Base-by-base conservation (phyloP, 352 stramenopile species). In the Globisporangium orthogonon region DNA sequence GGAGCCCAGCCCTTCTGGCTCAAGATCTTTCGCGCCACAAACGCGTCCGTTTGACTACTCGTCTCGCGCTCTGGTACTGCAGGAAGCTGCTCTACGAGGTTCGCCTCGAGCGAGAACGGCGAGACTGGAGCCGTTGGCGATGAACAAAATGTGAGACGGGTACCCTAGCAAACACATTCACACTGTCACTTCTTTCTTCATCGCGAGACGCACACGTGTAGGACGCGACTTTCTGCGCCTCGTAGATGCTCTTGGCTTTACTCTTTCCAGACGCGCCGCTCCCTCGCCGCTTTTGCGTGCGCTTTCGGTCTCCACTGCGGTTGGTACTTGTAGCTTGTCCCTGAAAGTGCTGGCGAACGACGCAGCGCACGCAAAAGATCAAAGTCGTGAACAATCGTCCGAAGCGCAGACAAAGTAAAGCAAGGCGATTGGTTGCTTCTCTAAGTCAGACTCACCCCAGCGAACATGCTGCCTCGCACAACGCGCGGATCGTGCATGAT, bases 401-500 rank as follows among this genome's bases (percentile, higher is more conserved):
- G 23, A 23, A 23, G 23, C 23, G 23, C 23, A 37, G 33, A 37
- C 33, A 9, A 37, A 37, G 33, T 5, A 5, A 9, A 37, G 33
- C 33, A 52, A 47, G 6, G 4, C 13, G 41, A 18, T 23, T 23
- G 14, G 4, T 5, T 14, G 23, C 23, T 23, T 23, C 14, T 47
- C 31, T 6, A 23, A 41, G 5, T 65, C 23, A 23, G 23, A 23
- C 62, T n/a, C 50, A 87, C 77, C 43, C 69, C 58, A 4, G 78
- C 78, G 35, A 87, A 91, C 23, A 89, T 75, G 40, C 71, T 89
- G 2, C 81, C 81, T 37, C 81, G 66, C 35, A 71, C 65, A 13
- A 91, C 71, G 29, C 81, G 77, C 35, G 76, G 76, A 41, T 91
- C 76, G 58, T 89, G 75, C 81, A 91, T 91, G 53, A 89, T 91